These are phyloP conservation scores for Yamadazyma songkhlaensis DNA, from an alignment of 1,139 yeast species.

Conservation along the genomic window DNA sequence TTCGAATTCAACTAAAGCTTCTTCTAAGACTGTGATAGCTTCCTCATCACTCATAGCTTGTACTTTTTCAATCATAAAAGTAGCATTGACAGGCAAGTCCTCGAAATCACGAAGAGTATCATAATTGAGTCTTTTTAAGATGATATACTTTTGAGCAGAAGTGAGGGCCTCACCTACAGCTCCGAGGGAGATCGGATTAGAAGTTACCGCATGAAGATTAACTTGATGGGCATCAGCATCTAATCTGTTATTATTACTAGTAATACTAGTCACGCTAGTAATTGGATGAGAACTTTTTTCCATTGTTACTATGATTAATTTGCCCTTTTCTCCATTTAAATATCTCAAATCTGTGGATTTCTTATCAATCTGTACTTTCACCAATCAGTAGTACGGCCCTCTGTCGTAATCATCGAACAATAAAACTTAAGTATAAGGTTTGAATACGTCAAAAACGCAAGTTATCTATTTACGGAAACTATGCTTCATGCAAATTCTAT, in stretches of 20 bases:
- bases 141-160: constrained; percentile 23
- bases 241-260: constrained; percentile 4
- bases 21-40: no score
- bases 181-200: constrained; percentile 20
- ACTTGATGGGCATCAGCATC: constrained; percentile 17
- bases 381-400: no score
- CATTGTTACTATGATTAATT: no score
- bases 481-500: no score
- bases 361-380: no score
- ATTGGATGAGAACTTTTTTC: no score
- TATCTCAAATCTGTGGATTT: no score
- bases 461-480: no score
- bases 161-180: constrained; percentile 26
- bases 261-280: neutral
- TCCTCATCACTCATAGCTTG: constrained; percentile 8
- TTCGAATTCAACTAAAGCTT: constrained; percentile 12
- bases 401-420: no score
- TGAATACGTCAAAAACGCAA: no score
- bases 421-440: no score
- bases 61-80: constrained; percentile 30
- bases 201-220: constrained; percentile 17
- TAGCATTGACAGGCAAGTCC: constrained; percentile 24
- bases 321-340: no score
- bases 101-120: constrained; percentile 26
- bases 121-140: constrained; percentile 26